phyloP scores from a whole-genome alignment of 1,139 yeast species.

The Yamadazyma jaroonii region DNA sequence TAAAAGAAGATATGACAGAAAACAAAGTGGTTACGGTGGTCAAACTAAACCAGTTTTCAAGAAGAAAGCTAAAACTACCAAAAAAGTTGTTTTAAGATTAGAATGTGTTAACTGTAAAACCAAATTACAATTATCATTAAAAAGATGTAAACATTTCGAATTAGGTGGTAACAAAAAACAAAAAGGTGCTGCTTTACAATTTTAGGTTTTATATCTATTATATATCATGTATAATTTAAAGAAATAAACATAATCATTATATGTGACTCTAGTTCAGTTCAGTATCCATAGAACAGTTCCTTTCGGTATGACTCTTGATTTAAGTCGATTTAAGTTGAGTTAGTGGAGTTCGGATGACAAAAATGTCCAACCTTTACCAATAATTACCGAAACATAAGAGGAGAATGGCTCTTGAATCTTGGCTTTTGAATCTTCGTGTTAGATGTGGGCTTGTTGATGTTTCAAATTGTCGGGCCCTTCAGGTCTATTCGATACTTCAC shows the following conservation, averaged over 20 bases:
- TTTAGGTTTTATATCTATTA: slow-evolving; percentile 45
- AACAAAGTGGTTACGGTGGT: slow-evolving; percentile 99
- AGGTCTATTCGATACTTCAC: too few species aligned
- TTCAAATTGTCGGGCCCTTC: too few species aligned
- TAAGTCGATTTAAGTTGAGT: too few species aligned
- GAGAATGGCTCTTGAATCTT: too few species aligned
- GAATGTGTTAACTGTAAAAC: slow-evolving; percentile 99
- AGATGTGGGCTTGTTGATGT: too few species aligned
- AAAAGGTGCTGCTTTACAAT: slow-evolving; percentile 98
- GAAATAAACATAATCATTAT: slow-evolving; percentile 10
- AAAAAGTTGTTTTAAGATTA: slow-evolving; percentile 98
- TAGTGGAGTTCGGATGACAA: too few species aligned
- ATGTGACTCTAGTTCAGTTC: neutral
- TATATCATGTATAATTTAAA: slow-evolving; percentile 17
- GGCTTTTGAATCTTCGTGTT: too few species aligned
- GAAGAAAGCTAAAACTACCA: slow-evolving; percentile 99
- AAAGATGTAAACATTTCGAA: slow-evolving; percentile 99
- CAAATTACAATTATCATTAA: slow-evolving; percentile 95
- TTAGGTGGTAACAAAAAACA: slow-evolving; percentile 99
- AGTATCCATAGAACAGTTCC: too few species aligned
- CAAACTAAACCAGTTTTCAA: slow-evolving; percentile 99
- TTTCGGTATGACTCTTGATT: too few species aligned
- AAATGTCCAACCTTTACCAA: too few species aligned
- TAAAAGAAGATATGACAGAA: slow-evolving; percentile 99
- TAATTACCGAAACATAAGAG: too few species aligned